Conservation (phyloP, 2,329 filamentous ascomycete species). For the Aspergillus tamarii region DNA sequence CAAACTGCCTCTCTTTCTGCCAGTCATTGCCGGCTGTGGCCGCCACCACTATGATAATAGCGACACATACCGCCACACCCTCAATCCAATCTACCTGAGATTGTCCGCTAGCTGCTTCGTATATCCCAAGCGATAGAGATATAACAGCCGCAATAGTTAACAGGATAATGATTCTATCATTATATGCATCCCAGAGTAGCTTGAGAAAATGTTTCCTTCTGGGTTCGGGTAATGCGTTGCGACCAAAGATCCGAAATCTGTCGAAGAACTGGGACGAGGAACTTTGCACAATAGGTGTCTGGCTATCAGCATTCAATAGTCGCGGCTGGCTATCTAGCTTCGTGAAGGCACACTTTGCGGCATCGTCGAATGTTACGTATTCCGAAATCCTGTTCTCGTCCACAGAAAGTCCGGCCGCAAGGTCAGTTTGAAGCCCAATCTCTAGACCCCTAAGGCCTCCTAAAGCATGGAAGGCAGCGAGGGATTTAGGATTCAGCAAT, state of each 20-base stretch:
- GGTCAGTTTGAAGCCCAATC: constrained; percentile 68
- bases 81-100: constrained; percentile 74
- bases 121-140: constrained; percentile 71
- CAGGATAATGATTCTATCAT: constrained; percentile 74
- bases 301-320: not conserved
- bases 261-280: constrained; percentile 56
- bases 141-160: constrained; percentile 69
- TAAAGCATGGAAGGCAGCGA: constrained; percentile 71
- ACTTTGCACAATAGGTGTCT: not conserved
- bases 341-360: not conserved
- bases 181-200: constrained; percentile 75
- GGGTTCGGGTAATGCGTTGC: constrained; percentile 65
- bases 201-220: constrained; percentile 68
- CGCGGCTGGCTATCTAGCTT: not conserved
- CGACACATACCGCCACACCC: constrained; percentile 75
- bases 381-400: constrained; percentile 60
- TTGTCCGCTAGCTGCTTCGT: constrained; percentile 59
- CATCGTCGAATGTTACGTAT: constrained; percentile 14
- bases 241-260: constrained; percentile 68
- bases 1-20: constrained; percentile 77
- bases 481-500: constrained; percentile 74
- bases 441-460: constrained; percentile 72
- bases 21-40: constrained; percentile 76
- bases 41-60: constrained; percentile 72
- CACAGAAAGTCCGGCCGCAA: constrained; percentile 64